Evolutionary conservation across 2,329 filamentous ascomycete genomes (phyloP), one percentile per base, ranked within the genome.

Genomic region (Fusarium anthophilum): DNA sequence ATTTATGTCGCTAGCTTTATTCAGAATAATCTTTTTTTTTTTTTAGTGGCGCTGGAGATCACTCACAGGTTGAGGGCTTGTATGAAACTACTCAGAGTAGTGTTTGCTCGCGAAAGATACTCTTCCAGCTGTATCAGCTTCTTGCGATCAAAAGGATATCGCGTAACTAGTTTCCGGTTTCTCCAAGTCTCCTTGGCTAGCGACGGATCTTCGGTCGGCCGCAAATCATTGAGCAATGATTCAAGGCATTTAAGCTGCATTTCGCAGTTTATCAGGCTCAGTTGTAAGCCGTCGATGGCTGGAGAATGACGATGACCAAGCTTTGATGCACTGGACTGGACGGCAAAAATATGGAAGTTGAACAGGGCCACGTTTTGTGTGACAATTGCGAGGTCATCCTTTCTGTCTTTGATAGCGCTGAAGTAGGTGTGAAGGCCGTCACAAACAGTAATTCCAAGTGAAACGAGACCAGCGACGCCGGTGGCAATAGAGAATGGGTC

Each of bases 191-290:
- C 10, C 14, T 28, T 54, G 9, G 9, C 0, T 6, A 15, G 0
- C 0, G 30, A 24, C 0, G 4, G 6, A 11, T 51, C 0, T 8
- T 51, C 1, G 1, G 8, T 2, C 0, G 17, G n/a, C 30, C 4
- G 0, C 1, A 38, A 13, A 10, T 54, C 35, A 1, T 28, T 13
- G 0, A 54, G 24, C 0, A 54, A 22, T 0, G 2, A 0, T 5
- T n/a, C 10, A 1, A 54, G 24, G 13, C 2, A 54, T 17, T 13
- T 9, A 0, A 54, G 51, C n/a, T 54, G 51, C 8, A 10, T 22
- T 22, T 54, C 51, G 24, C 51, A 54, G 2, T 38, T 54, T 0
- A n/a, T 13, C 2, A 54, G 7, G 0, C 51, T 38, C 0, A 54
- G 1, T 3, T 13, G 24, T n/a, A 54, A 5, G 8, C 51, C 51